phyloP scores from a whole-genome alignment of 768 basidiomycete species.

The Wakefieldia striispora region DNA sequence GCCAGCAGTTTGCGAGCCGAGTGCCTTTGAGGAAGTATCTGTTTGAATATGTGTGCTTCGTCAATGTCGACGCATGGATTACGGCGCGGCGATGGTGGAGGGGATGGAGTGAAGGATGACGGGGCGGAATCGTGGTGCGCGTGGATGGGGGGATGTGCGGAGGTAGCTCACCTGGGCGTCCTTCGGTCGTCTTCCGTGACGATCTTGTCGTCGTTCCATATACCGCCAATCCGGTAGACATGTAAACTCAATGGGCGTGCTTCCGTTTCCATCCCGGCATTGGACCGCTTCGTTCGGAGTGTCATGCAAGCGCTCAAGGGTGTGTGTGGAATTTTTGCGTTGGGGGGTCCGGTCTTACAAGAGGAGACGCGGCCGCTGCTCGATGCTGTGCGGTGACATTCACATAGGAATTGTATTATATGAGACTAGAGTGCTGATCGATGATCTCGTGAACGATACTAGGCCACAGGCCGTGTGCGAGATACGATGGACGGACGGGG shows the following conservation, averaged over 20 bases:
- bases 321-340: not conserved
- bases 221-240: conserved; percentile 27
- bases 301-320: not conserved
- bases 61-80: not conserved
- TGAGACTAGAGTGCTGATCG: not conserved
- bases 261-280: not conserved
- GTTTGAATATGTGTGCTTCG: not conserved
- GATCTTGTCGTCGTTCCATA: conserved; percentile 30
- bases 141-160: no score
- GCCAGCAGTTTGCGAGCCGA: conserved; percentile 20
- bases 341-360: not conserved
- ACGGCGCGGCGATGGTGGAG: no score
- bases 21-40: conserved; percentile 27
- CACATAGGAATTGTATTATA: not conserved
- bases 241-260: conserved; percentile 20
- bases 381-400: not conserved
- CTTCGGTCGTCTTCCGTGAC: conserved; percentile 25
- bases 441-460: conserved; percentile 1
- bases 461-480: not conserved
- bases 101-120: not conserved
- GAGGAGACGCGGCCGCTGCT: not conserved
- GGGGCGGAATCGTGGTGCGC: no score
- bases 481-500: no score
- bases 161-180: conserved; percentile 24
- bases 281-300: not conserved